Conservation (phyloP, 179 eudicot species). For the Actinidia chinensis region DNA sequence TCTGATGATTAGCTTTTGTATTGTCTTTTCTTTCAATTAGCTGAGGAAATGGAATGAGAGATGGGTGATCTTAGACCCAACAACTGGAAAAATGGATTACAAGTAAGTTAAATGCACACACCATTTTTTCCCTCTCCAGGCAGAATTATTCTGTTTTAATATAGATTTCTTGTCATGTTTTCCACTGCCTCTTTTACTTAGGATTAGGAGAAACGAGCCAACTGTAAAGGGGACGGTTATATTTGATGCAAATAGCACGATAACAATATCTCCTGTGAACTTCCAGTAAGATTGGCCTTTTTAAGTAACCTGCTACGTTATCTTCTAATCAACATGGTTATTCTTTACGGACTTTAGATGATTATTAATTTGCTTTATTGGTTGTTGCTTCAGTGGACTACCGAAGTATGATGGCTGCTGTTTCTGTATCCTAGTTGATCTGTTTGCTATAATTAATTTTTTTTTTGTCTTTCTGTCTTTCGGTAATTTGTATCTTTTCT, state of each 20-base stretch:
- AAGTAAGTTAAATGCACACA: conserved; percentile 50
- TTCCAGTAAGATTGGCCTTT: conserved; percentile 71
- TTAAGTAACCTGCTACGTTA: no score
- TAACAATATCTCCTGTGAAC: conserved; percentile 89
- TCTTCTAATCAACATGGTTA: not conserved
- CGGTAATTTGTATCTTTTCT: not conserved
- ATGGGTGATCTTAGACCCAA: conserved; percentile 96
- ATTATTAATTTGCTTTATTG: conserved; percentile 26
- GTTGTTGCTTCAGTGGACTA: conserved; percentile 64
- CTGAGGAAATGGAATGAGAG: conserved; percentile 98
- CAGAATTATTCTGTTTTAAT: not conserved
- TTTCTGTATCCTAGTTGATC: conserved; percentile 72
- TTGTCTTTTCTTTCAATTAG: conserved; percentile 36
- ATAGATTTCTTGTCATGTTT: not conserved
- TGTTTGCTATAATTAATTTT: conserved; percentile 1
- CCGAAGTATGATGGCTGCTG: conserved; percentile 98
- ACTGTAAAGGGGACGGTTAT: conserved; percentile 72
- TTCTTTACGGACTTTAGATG: conserved; percentile 17
- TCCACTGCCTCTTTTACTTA: conserved; percentile 27
- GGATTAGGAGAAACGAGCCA: conserved; percentile 91
- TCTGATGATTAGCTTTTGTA: conserved; percentile 13
- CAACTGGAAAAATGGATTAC: conserved; percentile 98
- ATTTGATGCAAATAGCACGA: conserved; percentile 89
- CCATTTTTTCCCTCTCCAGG: conserved; percentile 4
- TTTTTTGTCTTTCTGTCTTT: not conserved